These are phyloP conservation scores for Metschnikowia peoriensis DNA, from an alignment of 805 yeast species.

Conservation along the genomic window DNA sequence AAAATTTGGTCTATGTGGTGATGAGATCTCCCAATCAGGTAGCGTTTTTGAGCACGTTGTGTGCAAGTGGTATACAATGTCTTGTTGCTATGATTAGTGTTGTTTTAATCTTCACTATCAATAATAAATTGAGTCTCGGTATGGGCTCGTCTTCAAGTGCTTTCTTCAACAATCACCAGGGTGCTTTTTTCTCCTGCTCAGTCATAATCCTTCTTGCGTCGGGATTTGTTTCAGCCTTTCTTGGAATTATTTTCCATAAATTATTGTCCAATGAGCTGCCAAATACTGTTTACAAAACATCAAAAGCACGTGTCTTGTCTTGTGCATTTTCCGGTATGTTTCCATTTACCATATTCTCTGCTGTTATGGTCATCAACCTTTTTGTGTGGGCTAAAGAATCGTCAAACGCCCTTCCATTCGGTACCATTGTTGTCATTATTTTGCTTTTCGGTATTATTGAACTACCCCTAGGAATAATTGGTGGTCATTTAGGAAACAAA, in stretches of 20 bases:
- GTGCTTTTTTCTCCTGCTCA: slow-evolving; percentile 63
- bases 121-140: slow-evolving; percentile 27
- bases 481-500: slow-evolving; percentile 57
- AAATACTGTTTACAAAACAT: slow-evolving; percentile 24
- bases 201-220: slow-evolving; percentile 61
- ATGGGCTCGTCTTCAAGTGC: slow-evolving; percentile 43
- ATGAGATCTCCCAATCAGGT: slow-evolving; percentile 51
- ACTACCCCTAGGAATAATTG: slow-evolving; percentile 70
- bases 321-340: slow-evolving; percentile 35
- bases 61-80: slow-evolving; percentile 75
- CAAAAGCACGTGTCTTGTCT: slow-evolving; percentile 23
- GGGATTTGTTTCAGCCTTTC: slow-evolving; percentile 72
- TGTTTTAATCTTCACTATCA: slow-evolving; percentile 47
- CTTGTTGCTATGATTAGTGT: slow-evolving; percentile 64
- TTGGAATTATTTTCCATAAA: slow-evolving; percentile 63
- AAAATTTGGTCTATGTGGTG: slow-evolving; percentile 51
- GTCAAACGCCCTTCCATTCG: slow-evolving; percentile 74
- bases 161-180: slow-evolving; percentile 64
- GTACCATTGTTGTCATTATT: slow-evolving; percentile 63
- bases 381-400: slow-evolving; percentile 77
- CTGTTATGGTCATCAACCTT: slow-evolving; percentile 57
- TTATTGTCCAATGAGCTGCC: slow-evolving; percentile 42
- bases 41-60: slow-evolving; percentile 50
- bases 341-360: slow-evolving; percentile 49
- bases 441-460: slow-evolving; percentile 61